phyloP scores from a whole-genome alignment of 2,329 filamentous ascomycete species.

The Claviceps paspali region DNA sequence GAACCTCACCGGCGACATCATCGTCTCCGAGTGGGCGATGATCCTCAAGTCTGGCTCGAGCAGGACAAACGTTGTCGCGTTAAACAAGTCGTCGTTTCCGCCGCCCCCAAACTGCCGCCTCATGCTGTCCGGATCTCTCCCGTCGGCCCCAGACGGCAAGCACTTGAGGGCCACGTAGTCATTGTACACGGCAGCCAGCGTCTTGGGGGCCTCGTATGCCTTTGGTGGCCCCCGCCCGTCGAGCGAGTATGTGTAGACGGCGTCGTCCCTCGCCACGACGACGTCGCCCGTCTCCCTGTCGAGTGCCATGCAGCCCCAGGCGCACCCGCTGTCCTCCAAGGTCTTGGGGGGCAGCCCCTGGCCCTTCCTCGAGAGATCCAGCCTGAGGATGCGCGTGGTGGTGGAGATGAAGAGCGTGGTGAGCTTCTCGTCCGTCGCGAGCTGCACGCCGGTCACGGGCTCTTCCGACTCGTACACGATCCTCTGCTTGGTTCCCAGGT shows the following conservation, averaged over 20 bases:
- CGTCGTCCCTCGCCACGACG: conserved; percentile 86
- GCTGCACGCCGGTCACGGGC: conserved; percentile 81
- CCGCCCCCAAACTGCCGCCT: conserved; percentile 57
- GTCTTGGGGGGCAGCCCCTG: conserved; percentile 81
- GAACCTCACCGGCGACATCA: conserved; percentile 64
- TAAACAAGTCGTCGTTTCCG: conserved; percentile 61
- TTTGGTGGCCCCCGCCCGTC: conserved; percentile 77
- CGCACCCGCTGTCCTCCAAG: conserved; percentile 80
- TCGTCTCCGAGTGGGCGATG: conserved; percentile 73
- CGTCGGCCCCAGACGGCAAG: conserved; percentile 45
- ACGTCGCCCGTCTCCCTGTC: conserved; percentile 70
- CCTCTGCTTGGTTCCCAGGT: conserved; percentile 83
- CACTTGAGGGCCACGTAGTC: conserved; percentile 83
- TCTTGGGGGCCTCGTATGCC: conserved; percentile 85
- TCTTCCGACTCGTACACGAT: conserved; percentile 96
- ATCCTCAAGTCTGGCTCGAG: conserved; percentile 86
- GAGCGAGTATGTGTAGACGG: conserved; percentile 81
- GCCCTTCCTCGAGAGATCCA: conserved; percentile 75
- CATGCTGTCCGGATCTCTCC: conserved; percentile 42
- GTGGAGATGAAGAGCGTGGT: conserved; percentile 88
- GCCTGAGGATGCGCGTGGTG: conserved; percentile 70
- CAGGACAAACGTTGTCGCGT: conserved; percentile 74
- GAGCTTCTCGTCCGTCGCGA: conserved; percentile 41
- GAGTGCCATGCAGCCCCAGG: conserved; percentile 85
- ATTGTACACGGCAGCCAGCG: conserved; percentile 59